These are phyloP conservation scores for Protomyces pachydermus DNA, from an alignment of 1,139 yeast genomes.

Conservation along the genomic window DNA sequence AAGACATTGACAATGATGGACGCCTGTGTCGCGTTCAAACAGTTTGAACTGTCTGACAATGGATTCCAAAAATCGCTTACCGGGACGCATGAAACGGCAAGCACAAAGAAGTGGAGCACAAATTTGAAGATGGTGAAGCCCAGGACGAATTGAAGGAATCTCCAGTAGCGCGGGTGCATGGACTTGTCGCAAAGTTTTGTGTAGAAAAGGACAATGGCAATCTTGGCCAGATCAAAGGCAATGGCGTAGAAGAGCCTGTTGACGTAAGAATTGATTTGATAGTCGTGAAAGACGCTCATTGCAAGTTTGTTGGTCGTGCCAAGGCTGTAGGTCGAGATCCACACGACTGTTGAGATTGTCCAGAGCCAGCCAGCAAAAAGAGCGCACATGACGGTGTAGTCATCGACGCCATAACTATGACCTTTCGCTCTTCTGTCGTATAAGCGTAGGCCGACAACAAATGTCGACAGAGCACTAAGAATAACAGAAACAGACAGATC, in stretches of 20 bases:
- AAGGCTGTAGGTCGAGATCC: slow-evolving; percentile 8
- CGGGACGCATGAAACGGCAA: slow-evolving; percentile 14
- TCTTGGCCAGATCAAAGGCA: slow-evolving; percentile 11
- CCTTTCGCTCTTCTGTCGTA: not conserved
- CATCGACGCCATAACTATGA: slow-evolving; percentile 7
- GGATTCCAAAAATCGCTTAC: slow-evolving; percentile 13
- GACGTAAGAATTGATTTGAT: slow-evolving; percentile 3
- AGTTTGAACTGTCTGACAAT: not conserved
- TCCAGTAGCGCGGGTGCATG: slow-evolving; percentile 12
- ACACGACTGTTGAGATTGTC: slow-evolving; percentile 9
- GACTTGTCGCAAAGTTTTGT: slow-evolving; percentile 1
- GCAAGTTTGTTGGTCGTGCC: not conserved
- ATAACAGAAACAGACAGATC: not conserved
- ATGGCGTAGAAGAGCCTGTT: slow-evolving; percentile 13
- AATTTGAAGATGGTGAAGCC: slow-evolving; percentile 5
- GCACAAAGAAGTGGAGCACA: slow-evolving; percentile 8
- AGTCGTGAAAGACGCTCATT: not conserved
- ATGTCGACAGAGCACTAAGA: slow-evolving; percentile 3
- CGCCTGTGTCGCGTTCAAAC: not conserved
- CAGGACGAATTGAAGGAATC: slow-evolving; percentile 1
- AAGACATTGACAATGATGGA: slow-evolving; percentile 15
- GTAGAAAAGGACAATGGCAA: slow-evolving; percentile 19
- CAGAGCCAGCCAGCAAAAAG: not conserved
- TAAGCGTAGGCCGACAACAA: slow-evolving; percentile 14
- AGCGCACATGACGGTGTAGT: slow-evolving; percentile 3